Percentiles rank a stretch among this genome's conserved stretches.
Conservation (phyloP, 176 grass and related monocot genomes). For the Dactylis glomerata region DNA sequence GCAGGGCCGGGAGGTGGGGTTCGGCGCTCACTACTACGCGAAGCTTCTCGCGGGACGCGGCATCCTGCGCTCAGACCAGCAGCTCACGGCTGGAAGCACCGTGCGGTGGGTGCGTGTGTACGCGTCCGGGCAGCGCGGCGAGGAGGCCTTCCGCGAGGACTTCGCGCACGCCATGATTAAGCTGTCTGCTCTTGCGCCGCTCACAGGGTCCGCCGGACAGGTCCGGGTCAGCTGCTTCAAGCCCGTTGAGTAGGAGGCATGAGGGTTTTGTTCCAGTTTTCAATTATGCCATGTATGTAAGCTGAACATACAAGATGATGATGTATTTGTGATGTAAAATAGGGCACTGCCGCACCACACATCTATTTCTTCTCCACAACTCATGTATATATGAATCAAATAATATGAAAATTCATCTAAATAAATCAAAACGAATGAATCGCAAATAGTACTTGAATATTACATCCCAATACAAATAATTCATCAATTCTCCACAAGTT, state of each 20-base stretch:
- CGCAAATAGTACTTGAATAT: no score
- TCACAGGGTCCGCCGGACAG: slow-evolving; percentile 29
- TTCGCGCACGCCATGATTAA: slow-evolving; percentile 63
- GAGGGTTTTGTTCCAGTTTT: background rate
- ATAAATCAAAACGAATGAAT: no score
- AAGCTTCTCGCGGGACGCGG: slow-evolving; percentile 39
- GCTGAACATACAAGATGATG: no score
- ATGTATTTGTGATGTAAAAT: no score
- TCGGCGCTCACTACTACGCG: slow-evolving; percentile 56
- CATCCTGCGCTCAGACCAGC: slow-evolving; percentile 61
- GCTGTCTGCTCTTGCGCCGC: slow-evolving; percentile 44
- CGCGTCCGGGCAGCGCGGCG: slow-evolving; percentile 33
- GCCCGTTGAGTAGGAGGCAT: background rate
- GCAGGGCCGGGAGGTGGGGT: slow-evolving; percentile 47
- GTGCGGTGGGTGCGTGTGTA: slow-evolving; percentile 56
- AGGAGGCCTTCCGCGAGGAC: slow-evolving; percentile 46
- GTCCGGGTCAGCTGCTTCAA: slow-evolving; percentile 37
- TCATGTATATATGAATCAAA: no score
- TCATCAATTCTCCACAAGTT: no score
- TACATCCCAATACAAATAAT: no score
- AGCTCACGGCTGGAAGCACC: slow-evolving; percentile 67
- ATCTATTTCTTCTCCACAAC: no score
- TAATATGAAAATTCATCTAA: no score
- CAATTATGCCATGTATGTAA: background rate
- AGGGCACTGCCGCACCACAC: no score